Evolutionary conservation across 352 stramenopile species (phyloP), one percentile per base, ranked within the genome.

Genomic region (Phytophthora multivora): DNA sequence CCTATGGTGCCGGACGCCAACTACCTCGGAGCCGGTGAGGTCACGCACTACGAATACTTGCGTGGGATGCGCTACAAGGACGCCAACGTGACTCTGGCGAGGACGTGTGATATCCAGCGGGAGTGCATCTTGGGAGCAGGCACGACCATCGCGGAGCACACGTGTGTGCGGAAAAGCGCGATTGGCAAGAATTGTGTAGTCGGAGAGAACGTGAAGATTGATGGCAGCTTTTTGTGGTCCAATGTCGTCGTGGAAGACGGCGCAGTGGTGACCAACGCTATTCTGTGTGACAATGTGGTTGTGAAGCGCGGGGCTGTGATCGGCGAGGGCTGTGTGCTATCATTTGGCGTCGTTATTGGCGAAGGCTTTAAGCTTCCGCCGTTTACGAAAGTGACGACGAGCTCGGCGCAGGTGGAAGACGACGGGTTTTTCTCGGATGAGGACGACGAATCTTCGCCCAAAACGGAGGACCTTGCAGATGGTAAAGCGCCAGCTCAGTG

Each of bases 1-100:
- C 96, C 97, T 4, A 84, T 99, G 51, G 96, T 98, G 13, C 94
- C 96, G 0, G 97, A 99, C 60, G 88, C 84, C 35, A 97, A 97
- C 63, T 88, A 90, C 36, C 53, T 95, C 2, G 83, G 88, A 15
- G 40, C 57, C 0, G 58, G 63, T 13, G 51, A 71, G 2, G 76
- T 71, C 31, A 86, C 86, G 3, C 77, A 89, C 61, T 97, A 95
- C 59, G 64, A 69, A 41, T 91, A 94, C 41, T 60, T 93, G 41
- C 81, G 88, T 13, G 79, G 83, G 21, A 91, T 95, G 75, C 72
- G 89, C 45, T 97, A 97, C 79, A 90, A 89, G 66, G 87, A 94
- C 43, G 70, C 78, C 11, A 69, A 78, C 33, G 87, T 96, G 28
- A 70, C 54, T 48, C 58, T 96, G 3, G 78, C 86, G 12, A 87